Conservation (phyloP, 2,329 filamentous ascomycete species). For the Paraphaeosphaeria sporulosa region DNA sequence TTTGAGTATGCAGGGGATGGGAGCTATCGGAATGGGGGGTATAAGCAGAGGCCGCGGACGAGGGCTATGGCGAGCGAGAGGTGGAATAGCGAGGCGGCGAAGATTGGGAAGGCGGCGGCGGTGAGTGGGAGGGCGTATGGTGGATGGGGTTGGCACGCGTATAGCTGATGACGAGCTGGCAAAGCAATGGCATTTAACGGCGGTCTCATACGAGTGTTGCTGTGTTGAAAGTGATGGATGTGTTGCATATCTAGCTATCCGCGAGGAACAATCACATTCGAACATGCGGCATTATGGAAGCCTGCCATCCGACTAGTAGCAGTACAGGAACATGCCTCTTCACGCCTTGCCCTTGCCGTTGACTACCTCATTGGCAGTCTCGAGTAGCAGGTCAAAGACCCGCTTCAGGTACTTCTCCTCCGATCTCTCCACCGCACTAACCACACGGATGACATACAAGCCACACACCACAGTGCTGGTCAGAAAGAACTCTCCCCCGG, state of each 20-base stretch:
- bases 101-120: not conserved
- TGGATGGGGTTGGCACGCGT: not conserved
- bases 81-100: conserved; percentile 2
- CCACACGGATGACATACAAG: conserved; percentile 80
- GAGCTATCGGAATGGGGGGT: not conserved
- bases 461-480: conserved; percentile 78
- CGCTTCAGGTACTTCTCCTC: conserved; percentile 76
- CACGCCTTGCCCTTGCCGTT: conserved; percentile 10
- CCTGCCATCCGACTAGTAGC: no score
- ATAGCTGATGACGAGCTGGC: not conserved
- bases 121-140: not conserved
- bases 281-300: no score
- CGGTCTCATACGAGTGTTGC: no score
- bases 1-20: conserved; percentile 1
- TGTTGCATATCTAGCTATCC: no score
- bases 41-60: not conserved
- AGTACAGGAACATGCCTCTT: no score
- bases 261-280: no score
- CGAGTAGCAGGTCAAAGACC: conserved; percentile 77
- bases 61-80: not conserved
- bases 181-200: no score
- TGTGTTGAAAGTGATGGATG: no score
- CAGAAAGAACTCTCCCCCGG: conserved; percentile 78
- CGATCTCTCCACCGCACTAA: conserved; percentile 73
- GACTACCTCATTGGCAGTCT: conserved; percentile 63